phyloP scores from a whole-genome alignment of 2,329 filamentous ascomycete species.

The Periconia sp. region DNA sequence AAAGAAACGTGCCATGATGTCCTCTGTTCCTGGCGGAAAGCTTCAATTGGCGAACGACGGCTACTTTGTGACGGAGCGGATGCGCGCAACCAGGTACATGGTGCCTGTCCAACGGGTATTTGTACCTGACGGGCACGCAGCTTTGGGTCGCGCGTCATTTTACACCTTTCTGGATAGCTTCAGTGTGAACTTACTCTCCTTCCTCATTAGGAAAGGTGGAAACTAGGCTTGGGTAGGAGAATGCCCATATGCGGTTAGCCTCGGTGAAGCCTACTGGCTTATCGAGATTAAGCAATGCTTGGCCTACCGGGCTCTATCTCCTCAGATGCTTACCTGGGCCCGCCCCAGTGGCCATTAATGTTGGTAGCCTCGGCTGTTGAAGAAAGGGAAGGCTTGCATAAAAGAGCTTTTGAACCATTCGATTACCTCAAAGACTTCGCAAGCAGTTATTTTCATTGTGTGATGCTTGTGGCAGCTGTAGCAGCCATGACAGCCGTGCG shows the following conservation, averaged over 20 bases:
- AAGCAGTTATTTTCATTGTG: too few relatives aligned
- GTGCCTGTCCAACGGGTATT: neutral
- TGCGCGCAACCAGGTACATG: neutral
- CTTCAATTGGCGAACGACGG: constrained; percentile 19
- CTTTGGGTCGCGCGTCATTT: neutral
- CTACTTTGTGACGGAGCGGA: neutral
- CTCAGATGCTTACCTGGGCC: neutral
- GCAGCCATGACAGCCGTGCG: too few relatives aligned
- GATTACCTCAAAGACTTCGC: too few relatives aligned
- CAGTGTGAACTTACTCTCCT: neutral
- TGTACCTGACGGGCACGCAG: neutral
- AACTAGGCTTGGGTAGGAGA: neutral
- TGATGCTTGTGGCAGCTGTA: too few relatives aligned
- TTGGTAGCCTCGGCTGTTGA: too few relatives aligned
- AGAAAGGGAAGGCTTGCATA: too few relatives aligned
- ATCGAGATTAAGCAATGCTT: neutral
- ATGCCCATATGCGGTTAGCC: neutral
- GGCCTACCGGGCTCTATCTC: neutral
- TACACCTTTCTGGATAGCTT: neutral
- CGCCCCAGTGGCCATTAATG: too few relatives aligned
- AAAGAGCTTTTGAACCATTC: too few relatives aligned
- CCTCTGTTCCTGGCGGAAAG: constrained; percentile 23
- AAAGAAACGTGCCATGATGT: constrained; percentile 38
- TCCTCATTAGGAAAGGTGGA: neutral
- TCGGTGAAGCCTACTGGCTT: neutral